Evolutionary conservation across 2,329 filamentous ascomycete species (phyloP).

Genomic region (Acephala macrosclerotiorum): DNA sequence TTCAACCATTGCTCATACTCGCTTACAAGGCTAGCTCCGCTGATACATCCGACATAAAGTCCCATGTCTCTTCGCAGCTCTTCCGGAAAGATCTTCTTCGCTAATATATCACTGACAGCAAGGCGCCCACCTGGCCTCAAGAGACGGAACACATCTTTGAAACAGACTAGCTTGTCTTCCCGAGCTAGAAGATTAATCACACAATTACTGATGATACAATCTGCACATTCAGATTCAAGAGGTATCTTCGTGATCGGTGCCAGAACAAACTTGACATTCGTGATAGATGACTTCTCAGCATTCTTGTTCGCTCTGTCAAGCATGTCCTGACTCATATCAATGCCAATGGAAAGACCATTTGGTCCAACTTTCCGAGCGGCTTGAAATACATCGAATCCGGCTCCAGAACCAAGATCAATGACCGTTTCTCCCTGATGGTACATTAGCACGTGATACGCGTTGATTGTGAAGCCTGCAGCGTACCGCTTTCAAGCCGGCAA

Average conservation of each 20-base stretch:
- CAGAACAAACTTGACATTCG: slow-evolving; percentile 60
- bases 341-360: slow-evolving; percentile 58
- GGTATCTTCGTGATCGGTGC: slow-evolving; percentile 58
- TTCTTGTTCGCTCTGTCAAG: slow-evolving; percentile 57
- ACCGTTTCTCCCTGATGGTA: slow-evolving; percentile 60
- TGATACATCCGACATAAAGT: slow-evolving; percentile 66
- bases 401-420: slow-evolving; percentile 64
- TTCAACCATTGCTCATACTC: slow-evolving; percentile 61
- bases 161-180: slow-evolving; percentile 59
- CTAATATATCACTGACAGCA: slow-evolving; percentile 66
- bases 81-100: slow-evolving; percentile 55
- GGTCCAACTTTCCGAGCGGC: slow-evolving; percentile 57
- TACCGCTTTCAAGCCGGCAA: slow-evolving; percentile 28
- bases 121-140: slow-evolving; percentile 64
- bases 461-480: not conserved
- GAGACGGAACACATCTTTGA: slow-evolving; percentile 64
- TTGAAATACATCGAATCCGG: slow-evolving; percentile 64
- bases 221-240: slow-evolving; percentile 50
- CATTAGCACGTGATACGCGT: not conserved
- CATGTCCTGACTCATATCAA: slow-evolving; percentile 63
- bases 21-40: slow-evolving; percentile 59
- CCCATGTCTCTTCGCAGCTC: slow-evolving; percentile 57
- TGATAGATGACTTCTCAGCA: slow-evolving; percentile 45
- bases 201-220: slow-evolving; percentile 70
- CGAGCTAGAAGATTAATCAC: slow-evolving; percentile 65